Conservation (phyloP, 1,284 basidiomycete species). For the Cryptococcus sp. region DNA sequence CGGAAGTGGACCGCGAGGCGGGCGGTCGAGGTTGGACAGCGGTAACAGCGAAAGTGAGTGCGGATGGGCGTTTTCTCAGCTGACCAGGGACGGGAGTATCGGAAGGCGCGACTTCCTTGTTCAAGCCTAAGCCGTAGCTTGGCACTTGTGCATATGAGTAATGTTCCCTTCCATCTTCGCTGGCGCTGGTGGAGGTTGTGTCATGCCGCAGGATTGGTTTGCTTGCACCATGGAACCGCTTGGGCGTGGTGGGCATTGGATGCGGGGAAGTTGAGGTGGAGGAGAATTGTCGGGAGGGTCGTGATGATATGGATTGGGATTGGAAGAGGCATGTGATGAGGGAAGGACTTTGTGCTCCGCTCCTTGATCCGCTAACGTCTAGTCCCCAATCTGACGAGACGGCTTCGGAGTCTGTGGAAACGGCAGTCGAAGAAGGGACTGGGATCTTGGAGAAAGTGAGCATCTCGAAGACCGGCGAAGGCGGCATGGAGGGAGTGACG, state of each 20-base stretch:
- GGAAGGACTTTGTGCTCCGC: constrained; percentile 16
- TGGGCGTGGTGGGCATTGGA: constrained; percentile 7
- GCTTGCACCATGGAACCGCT: background rate
- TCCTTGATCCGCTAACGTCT: background rate
- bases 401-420: constrained; percentile 20
- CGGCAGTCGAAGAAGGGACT: constrained; percentile 12
- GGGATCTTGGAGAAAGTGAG: constrained; percentile 18
- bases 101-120: background rate
- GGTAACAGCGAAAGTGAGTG: constrained; percentile 18
- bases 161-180: constrained; percentile 16
- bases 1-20: background rate
- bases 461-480: constrained; percentile 9
- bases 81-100: background rate
- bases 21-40: constrained; percentile 3
- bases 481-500: constrained; percentile 2
- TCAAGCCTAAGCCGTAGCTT: constrained; percentile 14
- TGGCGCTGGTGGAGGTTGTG: constrained; percentile 16
- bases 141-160: background rate
- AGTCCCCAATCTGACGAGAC: constrained; percentile 16
- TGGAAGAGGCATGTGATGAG: constrained; percentile 16
- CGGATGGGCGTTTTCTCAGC: constrained; percentile 16
- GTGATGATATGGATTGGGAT: constrained; percentile 1
- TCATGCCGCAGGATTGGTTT: constrained; percentile 19
- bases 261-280: background rate
- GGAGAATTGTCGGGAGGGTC: background rate